Base-by-base conservation (phyloP, 176 grass and related monocot species). In the Eleusine indica region DNA sequence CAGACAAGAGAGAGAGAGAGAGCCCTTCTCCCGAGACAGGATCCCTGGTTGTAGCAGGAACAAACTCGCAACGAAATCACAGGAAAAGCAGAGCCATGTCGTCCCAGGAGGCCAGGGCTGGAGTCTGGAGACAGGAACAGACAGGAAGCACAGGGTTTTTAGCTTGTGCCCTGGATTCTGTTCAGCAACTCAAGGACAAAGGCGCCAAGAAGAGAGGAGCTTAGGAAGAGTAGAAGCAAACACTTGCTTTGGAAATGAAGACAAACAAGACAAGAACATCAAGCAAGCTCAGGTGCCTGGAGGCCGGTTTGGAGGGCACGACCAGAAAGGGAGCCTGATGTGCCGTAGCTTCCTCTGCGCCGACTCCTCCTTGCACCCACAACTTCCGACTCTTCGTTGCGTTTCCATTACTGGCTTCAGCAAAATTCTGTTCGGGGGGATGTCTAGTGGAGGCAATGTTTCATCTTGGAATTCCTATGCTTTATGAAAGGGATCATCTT, bases 281-380 rank as follows among this genome's bases (percentile, higher is more conserved):
- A 56, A 39, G 49, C 9, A 13, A 25, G 74, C 76, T 86, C 90
- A 94, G 69, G 91, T 87, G 71, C 96, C 96, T 19, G 96, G 96
- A 71, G 96, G 96, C 0, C 96, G 89, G 28, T 87, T 94, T 2
- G 96, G 93, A 5, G 93, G 91, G 74, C 87, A 99, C 1, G 89
- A 96, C 92, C 93, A 98, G 32, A 80, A 98, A 10, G 92, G 89
- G 39, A 93, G 89, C 39, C 66, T 89, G 3, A 85, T 57, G 2
- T 86, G 87, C 11, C 91, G 89, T 46, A 96, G 78, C 78, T 92
- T 94, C 89, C 80, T 87, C 86, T 82, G 87, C 71, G 90, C 84
- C 8, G 88, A 83, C 15, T 38, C 62, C 61, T 28, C 41, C 80
- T 83, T 83, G 79, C 68, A 66, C 44, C 78, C 88, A 22, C 87